Evolutionary conservation across 208 protist genomes (phyloP), one percentile per base, ranked within the genome.

Genomic region (Crithidia bombi): DNA sequence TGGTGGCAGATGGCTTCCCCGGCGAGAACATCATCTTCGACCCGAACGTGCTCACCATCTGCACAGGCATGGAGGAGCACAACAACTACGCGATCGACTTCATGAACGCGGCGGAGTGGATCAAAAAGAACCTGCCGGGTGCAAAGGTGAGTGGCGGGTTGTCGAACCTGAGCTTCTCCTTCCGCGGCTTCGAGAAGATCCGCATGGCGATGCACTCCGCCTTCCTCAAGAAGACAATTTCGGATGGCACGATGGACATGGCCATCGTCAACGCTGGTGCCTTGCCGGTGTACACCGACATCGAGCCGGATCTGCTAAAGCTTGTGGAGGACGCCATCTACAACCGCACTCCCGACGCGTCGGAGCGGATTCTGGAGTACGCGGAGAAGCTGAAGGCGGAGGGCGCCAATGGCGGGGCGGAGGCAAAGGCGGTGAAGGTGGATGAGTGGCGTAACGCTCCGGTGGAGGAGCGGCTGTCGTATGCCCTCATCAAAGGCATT

Each of bases 31-130:
- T 99, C 54, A 97, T 99, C 54, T 99, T 99, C 68, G 98, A 99
- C 78, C 96, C 96, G n/a, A 99, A 98, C 81, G 97, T 99, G 65
- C 82, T 99, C 6, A 99, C 98, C 17, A 98, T 99, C 73, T 94
- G 84, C 58, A 99, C 97, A 1, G 98, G 98, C 52, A 94, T 98
- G 51, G 96, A 96, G 65, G 97, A 99, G 85, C 97, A 98, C 86
- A 98, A 98, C 83, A 95, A 95, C 79, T 99, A 99, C 80, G 98
- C 61, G 28, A 69, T 98, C 11, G 93, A 98, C 62, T 99, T 99
- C 69, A 94, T 99, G 67, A 74, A 98, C 33, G 90, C 95, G 7
- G 89, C 79, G 25, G 77, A 76, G 62, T 79, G 63, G 56, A 98
- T 99, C 70, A 98, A 97, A 72, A 52, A 30, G 25, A 78, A 82